Percentiles rank a stretch among this genome's conserved stretches.
Evolutionary conservation across 768 basidiomycete species (phyloP).

Genomic region (Boletus rubroflammeus): DNA sequence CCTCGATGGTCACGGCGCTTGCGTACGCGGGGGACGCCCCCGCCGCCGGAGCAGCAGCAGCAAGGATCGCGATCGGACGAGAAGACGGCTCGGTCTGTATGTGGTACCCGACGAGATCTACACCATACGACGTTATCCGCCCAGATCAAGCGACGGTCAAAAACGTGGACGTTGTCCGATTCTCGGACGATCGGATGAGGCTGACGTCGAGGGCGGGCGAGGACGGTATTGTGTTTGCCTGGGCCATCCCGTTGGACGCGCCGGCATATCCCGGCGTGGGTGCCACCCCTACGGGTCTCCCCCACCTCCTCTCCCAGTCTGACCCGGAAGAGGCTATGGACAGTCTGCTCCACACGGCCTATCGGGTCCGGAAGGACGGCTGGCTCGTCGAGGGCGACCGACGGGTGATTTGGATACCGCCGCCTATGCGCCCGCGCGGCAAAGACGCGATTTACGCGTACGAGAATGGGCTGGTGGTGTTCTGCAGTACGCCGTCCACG

Average conservation of each 20-base stretch:
- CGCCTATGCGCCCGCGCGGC: not conserved
- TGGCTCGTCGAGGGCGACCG: slow-evolving; percentile 19
- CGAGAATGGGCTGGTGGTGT: slow-evolving; percentile 4
- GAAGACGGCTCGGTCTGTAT: slow-evolving; percentile 17
- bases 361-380: slow-evolving; percentile 15
- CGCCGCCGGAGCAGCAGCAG: not conserved
- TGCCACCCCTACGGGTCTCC: not conserved
- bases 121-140: slow-evolving; percentile 7
- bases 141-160: slow-evolving; percentile 4
- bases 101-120: slow-evolving; percentile 17
- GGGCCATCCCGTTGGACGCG: slow-evolving; percentile 5
- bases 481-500: not conserved
- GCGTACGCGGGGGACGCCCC: not conserved
- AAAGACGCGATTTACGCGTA: slow-evolving; percentile 8
- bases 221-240: slow-evolving; percentile 8
- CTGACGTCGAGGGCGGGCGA: slow-evolving; percentile 9
- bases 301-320: slow-evolving; percentile 2
- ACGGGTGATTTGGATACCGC: slow-evolving; percentile 16
- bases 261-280: not conserved
- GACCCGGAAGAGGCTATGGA: slow-evolving; percentile 3
- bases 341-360: slow-evolving; percentile 3
- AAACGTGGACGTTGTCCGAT: slow-evolving; percentile 7
- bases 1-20: slow-evolving; percentile 18
- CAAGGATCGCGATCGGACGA: slow-evolving; percentile 13
- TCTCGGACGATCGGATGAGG: slow-evolving; percentile 8